Evolutionary conservation across 2,329 filamentous ascomycete species (phyloP), one percentile per base, ranked within the genome.

Genomic region (Emergomyces pasteurianus): DNA sequence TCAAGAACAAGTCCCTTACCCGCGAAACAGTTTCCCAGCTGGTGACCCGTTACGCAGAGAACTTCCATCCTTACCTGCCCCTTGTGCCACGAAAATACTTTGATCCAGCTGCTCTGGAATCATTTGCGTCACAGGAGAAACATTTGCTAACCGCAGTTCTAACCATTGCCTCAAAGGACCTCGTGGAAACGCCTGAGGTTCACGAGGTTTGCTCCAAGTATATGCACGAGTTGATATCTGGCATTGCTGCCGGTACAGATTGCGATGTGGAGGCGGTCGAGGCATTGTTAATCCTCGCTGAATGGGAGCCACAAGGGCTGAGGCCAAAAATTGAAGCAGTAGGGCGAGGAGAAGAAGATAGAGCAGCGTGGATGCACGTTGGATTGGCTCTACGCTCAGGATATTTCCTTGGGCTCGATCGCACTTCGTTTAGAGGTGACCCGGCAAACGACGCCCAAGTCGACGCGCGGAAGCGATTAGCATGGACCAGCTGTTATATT

Each of bases 291-390:
- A 75, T 90, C 1, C 80, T 90, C 1, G 86, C 87, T 0, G 86
- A 90, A 67, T 90, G 87, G 87, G 86, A 85, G 7, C 85, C 86
- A 0, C 86, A 87, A 63, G 83, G 84, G 0, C 80, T 85, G 1
- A 77, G 84, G 6, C 80, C 80, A 2, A 77, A 81, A 40, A 82
- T 83, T 36, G 83, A 83, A 38, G 79, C 82, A 31, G 84, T 89
- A 23, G 87, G 86, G 0, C 80, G 86, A 60, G 87, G 87, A 9
- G 86, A 89, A 70, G 87, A 89, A 68, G 86, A 90, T 66, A 81
- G 87, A 52, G 86, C 87, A 36, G 86, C 86, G 0, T 90, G 87
- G 87, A 89, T 89, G 86, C 84, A 89, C 66, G 85, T 89, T 6
- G 87, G 87, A 1, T 80, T 86, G 23, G 87, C 87, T 2, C 74